Base-by-base conservation (phyloP, 1,284 basidiomycete genomes). In the Limonomyces culmigenus region DNA sequence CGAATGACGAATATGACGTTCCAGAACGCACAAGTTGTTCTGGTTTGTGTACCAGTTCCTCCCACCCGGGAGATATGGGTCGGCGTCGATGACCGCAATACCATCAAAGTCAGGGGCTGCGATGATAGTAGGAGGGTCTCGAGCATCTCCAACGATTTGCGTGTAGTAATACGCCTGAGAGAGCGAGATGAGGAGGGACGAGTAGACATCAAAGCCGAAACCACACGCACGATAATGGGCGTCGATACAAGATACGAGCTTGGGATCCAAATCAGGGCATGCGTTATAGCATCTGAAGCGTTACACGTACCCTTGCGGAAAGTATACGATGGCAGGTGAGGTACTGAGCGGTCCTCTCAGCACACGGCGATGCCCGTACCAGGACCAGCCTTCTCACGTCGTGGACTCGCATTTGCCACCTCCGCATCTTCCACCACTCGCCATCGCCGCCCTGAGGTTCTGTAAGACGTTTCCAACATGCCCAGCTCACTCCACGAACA, bases 81-180 rank as follows among this genome's bases (percentile, higher is more conserved):
- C 64, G 18, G 65, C 67, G 46, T 73, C 70, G 73, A 34, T 21
- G 18, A 3, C 14, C 10, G 21, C 12, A 6, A 14, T 32, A 30
- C 21, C 23, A 32, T 4, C 25, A 27, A 27, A 27, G n/a, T n/a
- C n/a, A n/a, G n/a, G n/a, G n/a, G n/a, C n/a, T n/a, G n/a, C n/a
- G n/a, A n/a, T n/a, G n/a, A n/a, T n/a, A n/a, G n/a, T n/a, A n/a
- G n/a, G n/a, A n/a, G n/a, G n/a, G n/a, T n/a, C 17, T 8, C 27
- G 16, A 2, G 74, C 67, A 49, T 80, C 75, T n/a, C 70, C 74
- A 38, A 76, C 65, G 13, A 77, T 48, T 42, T 75, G 69, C 0
- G 75, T 78, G 45, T 72, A 74, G 48, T 80, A 81, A 48, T 70
- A 74, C 3, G 70, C 61, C n/a, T n/a, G n/a, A n/a, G n/a, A n/a